Conservation (phyloP, 225 moss, liverwort and hornwort species). For the Ulota crispa region DNA sequence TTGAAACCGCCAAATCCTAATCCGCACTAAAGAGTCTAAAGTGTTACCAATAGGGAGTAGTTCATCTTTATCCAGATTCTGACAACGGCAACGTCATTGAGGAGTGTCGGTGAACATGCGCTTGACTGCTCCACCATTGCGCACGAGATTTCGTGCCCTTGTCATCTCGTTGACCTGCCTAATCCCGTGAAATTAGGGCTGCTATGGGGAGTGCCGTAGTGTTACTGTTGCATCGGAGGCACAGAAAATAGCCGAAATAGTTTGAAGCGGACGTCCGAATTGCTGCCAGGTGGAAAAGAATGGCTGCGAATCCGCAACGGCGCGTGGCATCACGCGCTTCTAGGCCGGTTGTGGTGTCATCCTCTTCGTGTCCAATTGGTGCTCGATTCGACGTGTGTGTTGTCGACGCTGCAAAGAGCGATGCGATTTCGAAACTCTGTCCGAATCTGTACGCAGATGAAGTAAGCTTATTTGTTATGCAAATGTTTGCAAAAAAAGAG, state of each 20-base stretch:
- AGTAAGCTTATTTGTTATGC: no score
- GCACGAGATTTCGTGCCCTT: not conserved
- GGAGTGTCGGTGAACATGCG: constrained; percentile 19
- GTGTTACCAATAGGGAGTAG: not conserved
- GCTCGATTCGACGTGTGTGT: not conserved
- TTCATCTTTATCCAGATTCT: not conserved
- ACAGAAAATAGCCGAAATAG: constrained; percentile 6
- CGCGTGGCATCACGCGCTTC: constrained; percentile 26
- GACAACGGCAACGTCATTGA: not conserved
- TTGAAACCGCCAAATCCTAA: constrained; percentile 18
- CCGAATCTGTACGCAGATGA: not conserved
- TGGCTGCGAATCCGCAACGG: not conserved
- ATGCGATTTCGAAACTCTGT: not conserved
- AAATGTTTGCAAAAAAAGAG: not conserved
- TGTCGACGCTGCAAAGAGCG: not conserved
- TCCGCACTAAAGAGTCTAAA: not conserved
- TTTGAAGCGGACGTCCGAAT: not conserved
- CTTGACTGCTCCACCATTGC: not conserved
- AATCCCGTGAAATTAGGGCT: not conserved
- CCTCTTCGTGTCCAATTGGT: not conserved
- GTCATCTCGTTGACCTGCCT: not conserved
- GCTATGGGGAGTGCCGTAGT: not conserved
- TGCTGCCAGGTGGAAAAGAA: constrained; percentile 33
- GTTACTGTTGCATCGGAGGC: constrained; percentile 1
- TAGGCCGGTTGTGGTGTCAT: not conserved